Evolutionary conservation across 2,329 filamentous ascomycete genomes (phyloP).

Genomic region (Arthrobotrys entomopaga): DNA sequence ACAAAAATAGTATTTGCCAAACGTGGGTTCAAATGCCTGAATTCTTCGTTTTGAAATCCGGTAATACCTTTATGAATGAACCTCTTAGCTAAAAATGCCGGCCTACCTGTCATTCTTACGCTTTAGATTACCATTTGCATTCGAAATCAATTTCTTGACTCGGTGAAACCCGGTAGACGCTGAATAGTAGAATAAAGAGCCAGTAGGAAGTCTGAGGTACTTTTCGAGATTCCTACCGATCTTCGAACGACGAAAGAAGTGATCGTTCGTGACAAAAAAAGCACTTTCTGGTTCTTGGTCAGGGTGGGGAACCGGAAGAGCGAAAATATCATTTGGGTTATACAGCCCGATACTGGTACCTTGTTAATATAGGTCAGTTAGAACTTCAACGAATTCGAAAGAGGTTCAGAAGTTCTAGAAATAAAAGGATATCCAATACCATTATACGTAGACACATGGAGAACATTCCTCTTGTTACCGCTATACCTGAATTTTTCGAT

Average conservation of each 20-base stretch:
- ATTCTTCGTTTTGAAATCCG: conserved; percentile 18
- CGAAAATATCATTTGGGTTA: conserved; percentile 50
- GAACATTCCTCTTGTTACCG: not conserved
- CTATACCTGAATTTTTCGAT: conserved; percentile 32
- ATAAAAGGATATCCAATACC: conserved; percentile 6
- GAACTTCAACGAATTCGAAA: not conserved
- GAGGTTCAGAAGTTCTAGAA: not conserved
- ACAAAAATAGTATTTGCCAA: conserved; percentile 25
- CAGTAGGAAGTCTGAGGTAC: conserved; percentile 31
- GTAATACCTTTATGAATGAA: conserved; percentile 21
- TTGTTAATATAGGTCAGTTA: conserved; percentile 2
- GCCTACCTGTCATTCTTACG: not conserved
- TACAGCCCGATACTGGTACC: conserved; percentile 19
- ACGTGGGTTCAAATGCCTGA: not conserved
- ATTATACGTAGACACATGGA: conserved; percentile 24
- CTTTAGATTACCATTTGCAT: conserved; percentile 41
- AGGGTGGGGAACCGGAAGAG: conserved; percentile 7
- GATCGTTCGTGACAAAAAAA: conserved; percentile 49
- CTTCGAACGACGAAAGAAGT: conserved; percentile 27
- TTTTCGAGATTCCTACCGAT: conserved; percentile 30
- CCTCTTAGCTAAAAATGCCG: not conserved
- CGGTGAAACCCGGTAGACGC: conserved; percentile 23
- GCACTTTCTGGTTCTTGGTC: conserved; percentile 5
- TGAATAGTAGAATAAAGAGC: conserved; percentile 40
- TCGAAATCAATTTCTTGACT: conserved; percentile 9